Evolutionary conservation across 192 early-diverging fungal genomes (phyloP).

Genomic region (Coemansia guatemalensis): DNA sequence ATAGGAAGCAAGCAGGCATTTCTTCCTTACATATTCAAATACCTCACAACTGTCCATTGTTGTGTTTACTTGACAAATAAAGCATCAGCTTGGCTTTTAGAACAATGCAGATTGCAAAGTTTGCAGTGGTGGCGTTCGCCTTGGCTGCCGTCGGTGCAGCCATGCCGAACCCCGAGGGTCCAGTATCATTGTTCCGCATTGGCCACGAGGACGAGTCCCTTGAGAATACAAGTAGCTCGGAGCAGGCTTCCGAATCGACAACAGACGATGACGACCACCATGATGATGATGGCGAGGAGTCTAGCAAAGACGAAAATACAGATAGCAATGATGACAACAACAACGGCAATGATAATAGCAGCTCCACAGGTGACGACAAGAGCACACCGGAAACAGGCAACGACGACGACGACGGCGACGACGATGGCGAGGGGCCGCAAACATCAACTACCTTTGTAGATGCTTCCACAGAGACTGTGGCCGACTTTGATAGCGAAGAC

Average conservation of each 20-base stretch:
- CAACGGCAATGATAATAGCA: not conserved
- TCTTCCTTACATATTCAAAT: not conserved
- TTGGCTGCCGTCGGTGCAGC: constrained; percentile 15
- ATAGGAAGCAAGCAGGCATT: constrained; percentile 1
- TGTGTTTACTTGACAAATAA: no score
- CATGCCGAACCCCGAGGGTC: constrained; percentile 6
- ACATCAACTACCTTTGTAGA: constrained; percentile 30
- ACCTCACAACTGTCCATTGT: no score
- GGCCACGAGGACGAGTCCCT: constrained; percentile 8
- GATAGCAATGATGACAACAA: not conserved
- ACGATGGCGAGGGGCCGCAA: not conserved
- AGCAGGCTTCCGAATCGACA: not conserved
- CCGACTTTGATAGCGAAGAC: not conserved
- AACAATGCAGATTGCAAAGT: constrained; percentile 32
- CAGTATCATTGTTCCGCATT: constrained; percentile 11
- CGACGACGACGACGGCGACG: not conserved
- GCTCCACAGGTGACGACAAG: not conserved
- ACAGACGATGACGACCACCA: not conserved
- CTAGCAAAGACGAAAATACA: not conserved
- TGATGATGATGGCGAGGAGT: not conserved
- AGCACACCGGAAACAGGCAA: not conserved
- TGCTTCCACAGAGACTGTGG: constrained; percentile 8
- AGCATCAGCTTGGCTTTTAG: no score
- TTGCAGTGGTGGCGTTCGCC: constrained; percentile 22
- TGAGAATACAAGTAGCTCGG: not conserved